These are phyloP conservation scores for Aspergillus heteromorphus DNA, from an alignment of 495 filamentous ascomycete genomes.

Conservation along the genomic window DNA sequence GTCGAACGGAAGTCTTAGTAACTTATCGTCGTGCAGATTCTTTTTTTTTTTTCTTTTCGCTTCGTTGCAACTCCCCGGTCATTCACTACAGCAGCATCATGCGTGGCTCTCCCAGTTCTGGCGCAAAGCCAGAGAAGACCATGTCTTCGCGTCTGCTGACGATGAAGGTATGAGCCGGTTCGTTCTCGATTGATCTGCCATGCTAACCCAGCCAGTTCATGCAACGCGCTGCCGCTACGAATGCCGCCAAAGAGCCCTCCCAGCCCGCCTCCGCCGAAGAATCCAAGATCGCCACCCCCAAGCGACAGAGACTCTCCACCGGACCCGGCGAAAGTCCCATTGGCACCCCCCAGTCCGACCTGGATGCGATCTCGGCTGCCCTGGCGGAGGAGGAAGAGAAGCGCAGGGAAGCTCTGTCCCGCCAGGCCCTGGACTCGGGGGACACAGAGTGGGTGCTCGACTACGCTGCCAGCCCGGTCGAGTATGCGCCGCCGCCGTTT, in stretches of 20 bases:
- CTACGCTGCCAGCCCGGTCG: conserved; percentile 19
- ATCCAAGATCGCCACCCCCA: conserved; percentile 29
- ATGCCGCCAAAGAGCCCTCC: conserved; percentile 37
- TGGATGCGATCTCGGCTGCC: conserved; percentile 63
- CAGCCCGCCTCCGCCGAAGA: conserved; percentile 33
- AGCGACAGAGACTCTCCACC: conserved; percentile 40
- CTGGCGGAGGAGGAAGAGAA: conserved; percentile 71
- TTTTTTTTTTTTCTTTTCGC: no score
- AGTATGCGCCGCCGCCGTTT: conserved; percentile 20
- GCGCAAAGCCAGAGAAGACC: conserved; percentile 51
- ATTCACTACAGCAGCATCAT: conserved; percentile 37
- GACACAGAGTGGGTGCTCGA: conserved; percentile 85
- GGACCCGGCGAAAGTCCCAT: conserved; percentile 23
- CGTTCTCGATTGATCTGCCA: background rate
- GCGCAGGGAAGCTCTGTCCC: conserved; percentile 62
- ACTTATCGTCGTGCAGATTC: background rate
- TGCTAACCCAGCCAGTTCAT: conserved; percentile 60
- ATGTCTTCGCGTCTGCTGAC: conserved; percentile 89
- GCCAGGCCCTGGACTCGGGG: conserved; percentile 65
- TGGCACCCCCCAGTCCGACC: conserved; percentile 29
- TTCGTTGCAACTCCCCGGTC: no score
- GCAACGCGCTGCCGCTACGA: conserved; percentile 75
- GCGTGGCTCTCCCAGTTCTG: conserved; percentile 24
- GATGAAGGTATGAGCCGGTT: conserved; percentile 64
- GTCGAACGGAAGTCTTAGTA: no score